Base-by-base conservation (phyloP, 495 filamentous ascomycete genomes). In the Neurospora sp. region DNA sequence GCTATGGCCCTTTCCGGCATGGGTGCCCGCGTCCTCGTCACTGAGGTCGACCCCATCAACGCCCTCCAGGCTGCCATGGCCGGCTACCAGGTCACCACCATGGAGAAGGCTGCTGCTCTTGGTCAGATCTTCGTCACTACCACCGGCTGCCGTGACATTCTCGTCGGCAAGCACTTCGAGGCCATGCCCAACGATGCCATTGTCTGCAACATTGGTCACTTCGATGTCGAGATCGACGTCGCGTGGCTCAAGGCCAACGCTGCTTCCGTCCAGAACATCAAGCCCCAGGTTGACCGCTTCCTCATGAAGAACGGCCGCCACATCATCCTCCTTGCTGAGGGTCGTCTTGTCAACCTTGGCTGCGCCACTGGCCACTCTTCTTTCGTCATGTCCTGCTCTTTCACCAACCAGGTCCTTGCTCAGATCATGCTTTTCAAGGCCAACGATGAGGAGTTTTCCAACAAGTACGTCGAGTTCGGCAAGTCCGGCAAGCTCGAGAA, bases 301-400 rank as follows among this genome's bases (percentile, higher is more conserved):
- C 83, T 91, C 75, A 96, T 99, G 92, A 84, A 90, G 82, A 97
- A 83, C 86, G 96, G 96, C 85, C 91, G 92, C 79, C 92, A 98
- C 88, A 94, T 99, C 88, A 96, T 99, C 82, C 94, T 99, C 74
- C 90, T 99, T 73, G 96, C 96, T 76, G 96, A 99, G 85, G 96
- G 96, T 77, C 95, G 96, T 87, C 92, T 99, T 72, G 96, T 99
- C 85, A 99, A 99, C 89, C 88, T 99, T 71, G 96, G 96, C 83
- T 99, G 96, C 86, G 96, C 96, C 80, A 99, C 96, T 73, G 96
- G 96, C 74, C 96, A 99, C 92, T 97, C 94, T 78, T 98, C 95
- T 69, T 99, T 99, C 87, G 96, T 99, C 89, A 98, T 99, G 96
- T 97, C 93, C 76, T 99, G 96, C 92, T 98, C 94, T 74, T 99